Conservation (phyloP, 805 yeast species). For the Schwanniomyces polymorphus region DNA sequence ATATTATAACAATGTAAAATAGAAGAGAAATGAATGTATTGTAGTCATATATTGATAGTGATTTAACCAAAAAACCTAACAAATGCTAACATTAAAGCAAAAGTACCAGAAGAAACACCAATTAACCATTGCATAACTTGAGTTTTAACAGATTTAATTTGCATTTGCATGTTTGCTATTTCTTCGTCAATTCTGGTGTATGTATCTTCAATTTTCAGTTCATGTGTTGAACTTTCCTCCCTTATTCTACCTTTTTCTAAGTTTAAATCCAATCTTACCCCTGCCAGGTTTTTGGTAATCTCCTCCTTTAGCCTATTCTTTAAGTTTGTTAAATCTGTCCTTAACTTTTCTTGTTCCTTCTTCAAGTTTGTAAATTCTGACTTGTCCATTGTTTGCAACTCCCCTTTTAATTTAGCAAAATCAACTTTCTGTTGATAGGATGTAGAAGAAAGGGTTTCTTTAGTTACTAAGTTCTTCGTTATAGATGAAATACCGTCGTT, state of each 20-base stretch:
- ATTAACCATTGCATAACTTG: constrained; percentile 98
- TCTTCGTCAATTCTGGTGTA: constrained; percentile 95
- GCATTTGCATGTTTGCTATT: constrained; percentile 90
- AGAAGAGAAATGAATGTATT: not conserved
- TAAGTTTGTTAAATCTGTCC: constrained; percentile 82
- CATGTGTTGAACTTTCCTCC: constrained; percentile 91
- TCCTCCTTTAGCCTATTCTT: constrained; percentile 87
- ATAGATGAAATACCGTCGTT: constrained; percentile 78
- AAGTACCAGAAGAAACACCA: constrained; percentile 98
- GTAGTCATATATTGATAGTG: not conserved
- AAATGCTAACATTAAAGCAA: constrained; percentile 90
- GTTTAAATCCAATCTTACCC: constrained; percentile 86
- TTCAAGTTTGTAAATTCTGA: constrained; percentile 79
- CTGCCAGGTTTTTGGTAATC: constrained; percentile 84
- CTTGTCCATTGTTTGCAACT: constrained; percentile 82
- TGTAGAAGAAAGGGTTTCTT: constrained; percentile 77
- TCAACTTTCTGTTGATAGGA: constrained; percentile 96
- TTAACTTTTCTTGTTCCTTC: constrained; percentile 83
- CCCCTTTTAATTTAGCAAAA: constrained; percentile 92
- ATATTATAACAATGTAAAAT: not conserved
- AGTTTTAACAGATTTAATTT: constrained; percentile 91
- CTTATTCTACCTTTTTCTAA: constrained; percentile 94
- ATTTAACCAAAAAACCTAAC: constrained; percentile 69
- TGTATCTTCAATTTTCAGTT: constrained; percentile 89
- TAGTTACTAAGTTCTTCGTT: constrained; percentile 76